Evolutionary conservation across 495 filamentous ascomycete genomes (phyloP).

Genomic region (Cryomyces minteri): DNA sequence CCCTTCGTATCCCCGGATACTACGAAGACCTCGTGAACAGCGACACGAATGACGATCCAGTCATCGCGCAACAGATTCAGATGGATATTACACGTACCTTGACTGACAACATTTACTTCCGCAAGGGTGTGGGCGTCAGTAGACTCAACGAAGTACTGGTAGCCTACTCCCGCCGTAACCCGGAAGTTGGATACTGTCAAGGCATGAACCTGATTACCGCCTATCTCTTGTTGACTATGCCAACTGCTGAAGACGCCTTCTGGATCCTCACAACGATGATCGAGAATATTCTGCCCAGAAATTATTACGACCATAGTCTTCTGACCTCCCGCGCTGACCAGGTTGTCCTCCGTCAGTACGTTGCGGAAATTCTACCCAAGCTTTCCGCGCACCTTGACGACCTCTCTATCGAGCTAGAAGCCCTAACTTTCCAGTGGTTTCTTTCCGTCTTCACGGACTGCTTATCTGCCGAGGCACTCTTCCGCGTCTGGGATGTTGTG

Average conservation of each 20-base stretch:
- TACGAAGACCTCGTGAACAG: slow-evolving; percentile 67
- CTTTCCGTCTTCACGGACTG: slow-evolving; percentile 87
- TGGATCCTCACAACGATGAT: slow-evolving; percentile 85
- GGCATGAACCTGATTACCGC: slow-evolving; percentile 95
- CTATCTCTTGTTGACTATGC: slow-evolving; percentile 77
- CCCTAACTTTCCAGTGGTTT: slow-evolving; percentile 94
- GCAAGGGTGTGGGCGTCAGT: slow-evolving; percentile 65
- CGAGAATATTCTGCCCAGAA: slow-evolving; percentile 71
- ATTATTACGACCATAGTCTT: slow-evolving; percentile 82
- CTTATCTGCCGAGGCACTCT: slow-evolving; percentile 78
- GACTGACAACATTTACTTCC: slow-evolving; percentile 94
- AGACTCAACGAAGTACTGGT: slow-evolving; percentile 83
- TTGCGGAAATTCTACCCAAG: slow-evolving; percentile 63
- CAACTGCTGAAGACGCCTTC: slow-evolving; percentile 91
- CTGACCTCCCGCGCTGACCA: slow-evolving; percentile 82
- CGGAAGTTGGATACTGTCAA: slow-evolving; percentile 88
- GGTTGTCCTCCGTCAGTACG: slow-evolving; percentile 69
- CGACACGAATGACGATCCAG: slow-evolving; percentile 36
- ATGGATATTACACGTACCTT: slow-evolving; percentile 91
- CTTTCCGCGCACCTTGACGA: slow-evolving; percentile 62
- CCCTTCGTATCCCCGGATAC: slow-evolving; percentile 68
- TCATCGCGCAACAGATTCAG: slow-evolving; percentile 67
- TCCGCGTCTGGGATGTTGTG: slow-evolving; percentile 92
- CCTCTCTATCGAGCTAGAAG: slow-evolving; percentile 72
- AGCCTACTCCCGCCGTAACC: slow-evolving; percentile 81